These are phyloP conservation scores for Balakata baccata DNA, from an alignment of 345 rosid genomes.

Conservation along the genomic window DNA sequence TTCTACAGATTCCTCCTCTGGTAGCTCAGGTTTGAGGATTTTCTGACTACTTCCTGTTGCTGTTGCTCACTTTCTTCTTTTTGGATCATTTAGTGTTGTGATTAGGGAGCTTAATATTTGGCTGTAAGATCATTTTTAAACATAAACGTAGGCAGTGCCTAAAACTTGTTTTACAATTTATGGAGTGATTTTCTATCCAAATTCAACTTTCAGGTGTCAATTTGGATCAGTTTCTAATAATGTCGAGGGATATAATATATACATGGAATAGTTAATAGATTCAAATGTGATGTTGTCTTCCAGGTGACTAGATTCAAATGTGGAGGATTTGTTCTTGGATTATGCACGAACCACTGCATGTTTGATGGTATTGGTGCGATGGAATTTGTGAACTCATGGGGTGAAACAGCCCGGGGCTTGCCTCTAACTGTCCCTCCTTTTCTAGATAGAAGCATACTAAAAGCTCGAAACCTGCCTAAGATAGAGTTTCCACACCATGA, in stretches of 20 bases:
- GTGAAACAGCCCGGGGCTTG: constrained; percentile 64
- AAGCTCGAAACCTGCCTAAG: constrained; percentile 52
- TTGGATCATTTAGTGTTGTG: neutral
- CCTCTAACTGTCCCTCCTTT: constrained; percentile 62
- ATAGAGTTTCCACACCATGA: constrained; percentile 60
- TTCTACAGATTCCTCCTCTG: constrained; percentile 77
- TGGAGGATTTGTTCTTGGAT: constrained; percentile 75
- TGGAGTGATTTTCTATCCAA: neutral
- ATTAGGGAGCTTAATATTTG: neutral
- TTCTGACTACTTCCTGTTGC: neutral
- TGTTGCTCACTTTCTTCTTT: neutral
- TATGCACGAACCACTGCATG: constrained; percentile 79
- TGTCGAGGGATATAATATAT: neutral
- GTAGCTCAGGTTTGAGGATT: constrained; percentile 58
- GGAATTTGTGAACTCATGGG: constrained; percentile 91
- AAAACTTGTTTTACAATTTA: neutral
- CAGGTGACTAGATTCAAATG: constrained; percentile 82
- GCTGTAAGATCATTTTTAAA: neutral
- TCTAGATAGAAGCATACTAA: constrained; percentile 56
- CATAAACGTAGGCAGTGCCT: neutral
- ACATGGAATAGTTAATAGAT: neutral
- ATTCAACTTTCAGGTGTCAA: neutral
- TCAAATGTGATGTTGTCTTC: neutral
- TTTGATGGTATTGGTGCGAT: constrained; percentile 78
- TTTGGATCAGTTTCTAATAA: neutral